Base-by-base conservation (phyloP, 495 filamentous ascomycete genomes). In the Letharia lupina region DNA sequence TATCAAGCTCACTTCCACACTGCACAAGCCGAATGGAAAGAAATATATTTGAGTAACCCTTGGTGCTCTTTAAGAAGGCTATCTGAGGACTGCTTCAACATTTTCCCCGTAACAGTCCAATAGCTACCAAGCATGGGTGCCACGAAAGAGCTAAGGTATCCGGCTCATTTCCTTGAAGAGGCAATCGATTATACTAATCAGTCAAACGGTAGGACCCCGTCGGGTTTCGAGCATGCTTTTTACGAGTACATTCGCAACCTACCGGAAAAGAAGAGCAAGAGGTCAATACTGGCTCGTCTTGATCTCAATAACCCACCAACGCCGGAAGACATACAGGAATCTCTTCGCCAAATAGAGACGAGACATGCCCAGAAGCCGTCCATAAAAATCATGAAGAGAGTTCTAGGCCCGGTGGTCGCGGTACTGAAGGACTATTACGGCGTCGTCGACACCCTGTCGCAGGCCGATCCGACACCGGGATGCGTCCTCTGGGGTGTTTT, bases 231-330 rank as follows among this genome's bases (percentile, higher is more conserved):
- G 42, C 2, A 50, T 62, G 61, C 61, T 40, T 62, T 62, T 42
- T 20, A 62, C 37, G 42, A 48, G 2, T 62, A 62, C 16, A 48
- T 62, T 50, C 48, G 48, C 7, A 48, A 35, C n/a, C n/a, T 62
- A 13, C 61, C 61, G 10, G 61, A 48, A 23, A 62, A 50, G 37
- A 62, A 35, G 61, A 62, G n/a, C 12, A 48, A 62, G 40, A 62
- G 61, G 13, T 62, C 61, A 20, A 62, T 62, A 31, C 61, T 62
- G 41, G 44, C 61, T 47, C 61, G 61, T 13, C 48, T 62, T 23
- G 61, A 62, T 39, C 18, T 62, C 20, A 48, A 50, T 28, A 62
- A 18, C 42, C 42, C 61, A 15, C 61, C 61, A 3, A 62, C 61
- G 12, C 61, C 42, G 1, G 61, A 62, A 39, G 48, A 50, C 28